Percentiles rank a stretch among this genome's conserved stretches.
phyloP scores from a whole-genome alignment of 768 basidiomycete species.

The Boletus pseudopeckii region DNA sequence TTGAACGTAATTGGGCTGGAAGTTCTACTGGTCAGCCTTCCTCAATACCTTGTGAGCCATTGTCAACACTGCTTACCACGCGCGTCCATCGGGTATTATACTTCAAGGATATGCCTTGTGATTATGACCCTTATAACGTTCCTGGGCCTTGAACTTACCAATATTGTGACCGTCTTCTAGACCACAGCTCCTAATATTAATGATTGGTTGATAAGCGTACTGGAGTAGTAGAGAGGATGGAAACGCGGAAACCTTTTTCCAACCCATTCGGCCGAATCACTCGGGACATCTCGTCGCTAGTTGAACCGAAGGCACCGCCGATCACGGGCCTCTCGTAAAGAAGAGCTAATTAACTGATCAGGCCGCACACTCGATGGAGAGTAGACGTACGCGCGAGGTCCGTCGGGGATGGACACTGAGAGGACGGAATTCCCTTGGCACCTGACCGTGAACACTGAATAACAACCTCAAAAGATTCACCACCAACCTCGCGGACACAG shows the following conservation, averaged over 20 bases:
- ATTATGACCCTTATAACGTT: not conserved
- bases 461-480: not conserved
- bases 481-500: not conserved
- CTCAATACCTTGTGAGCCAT: no score
- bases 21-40: not conserved
- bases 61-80: not conserved
- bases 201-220: not conserved
- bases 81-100: not conserved
- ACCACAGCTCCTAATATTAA: not conserved
- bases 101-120: no score
- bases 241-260: not conserved
- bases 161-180: no score
- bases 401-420: not conserved
- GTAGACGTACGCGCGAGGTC: not conserved
- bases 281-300: conserved; percentile 12
- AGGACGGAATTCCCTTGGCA: not conserved
- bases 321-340: conserved; percentile 21
- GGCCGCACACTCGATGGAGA: not conserved
- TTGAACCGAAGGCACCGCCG: conserved; percentile 13
- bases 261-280: conserved; percentile 11
- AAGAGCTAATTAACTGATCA: not conserved
- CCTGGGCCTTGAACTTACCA: not conserved
- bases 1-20: not conserved
- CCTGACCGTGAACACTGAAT: not conserved
- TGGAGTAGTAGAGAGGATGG: conserved; percentile 4